These are phyloP conservation scores for Phytophthora ohioensis DNA, from an alignment of 352 stramenopile genomes.

Conservation along the genomic window DNA sequence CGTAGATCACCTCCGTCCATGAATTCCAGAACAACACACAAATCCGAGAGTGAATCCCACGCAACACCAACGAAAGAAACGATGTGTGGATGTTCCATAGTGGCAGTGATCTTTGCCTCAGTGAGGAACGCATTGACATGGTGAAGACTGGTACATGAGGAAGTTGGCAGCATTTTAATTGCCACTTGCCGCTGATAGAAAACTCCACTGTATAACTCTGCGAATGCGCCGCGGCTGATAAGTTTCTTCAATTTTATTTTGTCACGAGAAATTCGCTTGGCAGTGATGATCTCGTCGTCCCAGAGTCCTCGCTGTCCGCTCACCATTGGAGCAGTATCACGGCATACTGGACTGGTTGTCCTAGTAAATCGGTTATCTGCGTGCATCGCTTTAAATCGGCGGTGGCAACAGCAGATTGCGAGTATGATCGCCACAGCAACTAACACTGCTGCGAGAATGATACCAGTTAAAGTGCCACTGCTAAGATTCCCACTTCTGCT, in stretches of 20 bases:
- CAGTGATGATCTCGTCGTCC: conserved; percentile 30
- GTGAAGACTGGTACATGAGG: background rate
- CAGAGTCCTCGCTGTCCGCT: conserved; percentile 12
- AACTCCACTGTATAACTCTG: conserved; percentile 39
- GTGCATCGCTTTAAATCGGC: conserved; percentile 1
- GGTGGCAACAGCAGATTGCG: background rate
- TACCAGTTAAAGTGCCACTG: background rate
- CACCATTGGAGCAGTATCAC: background rate
- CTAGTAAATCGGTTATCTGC: background rate
- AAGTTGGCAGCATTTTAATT: conserved; percentile 43
- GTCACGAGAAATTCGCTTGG: conserved; percentile 35
- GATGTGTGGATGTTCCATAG: conserved; percentile 41
- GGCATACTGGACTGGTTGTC: background rate
- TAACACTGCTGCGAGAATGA: background rate
- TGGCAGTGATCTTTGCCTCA: conserved; percentile 35
- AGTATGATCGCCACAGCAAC: background rate
- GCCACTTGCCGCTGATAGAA: conserved; percentile 40
- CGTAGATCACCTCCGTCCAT: conserved; percentile 39
- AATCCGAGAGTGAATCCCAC: conserved; percentile 50
- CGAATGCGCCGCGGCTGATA: conserved; percentile 43
- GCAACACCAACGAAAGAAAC: conserved; percentile 47
- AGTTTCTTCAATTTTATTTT: conserved; percentile 31
- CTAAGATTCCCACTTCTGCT: background rate
- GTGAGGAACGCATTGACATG: conserved; percentile 34
- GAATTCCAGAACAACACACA: conserved; percentile 53